Evolutionary conservation across 176 grass and related monocot genomes (phyloP).

Genomic region (Tillandsia fasciculata): DNA sequence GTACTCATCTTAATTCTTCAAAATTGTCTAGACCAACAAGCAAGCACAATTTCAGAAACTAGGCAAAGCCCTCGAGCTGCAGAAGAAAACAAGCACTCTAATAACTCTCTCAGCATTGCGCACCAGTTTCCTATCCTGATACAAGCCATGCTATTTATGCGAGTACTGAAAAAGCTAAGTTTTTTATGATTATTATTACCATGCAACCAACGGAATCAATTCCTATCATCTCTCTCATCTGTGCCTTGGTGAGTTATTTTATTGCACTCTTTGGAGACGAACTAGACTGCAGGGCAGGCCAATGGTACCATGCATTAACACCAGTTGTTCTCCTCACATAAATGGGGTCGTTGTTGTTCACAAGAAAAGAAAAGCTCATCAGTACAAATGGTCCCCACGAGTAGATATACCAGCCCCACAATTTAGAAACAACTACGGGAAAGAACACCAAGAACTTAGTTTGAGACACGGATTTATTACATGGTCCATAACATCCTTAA

Average conservation of each 20-base stretch:
- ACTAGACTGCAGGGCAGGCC: background rate
- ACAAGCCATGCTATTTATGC: background rate
- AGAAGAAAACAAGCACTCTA: background rate
- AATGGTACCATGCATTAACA: background rate
- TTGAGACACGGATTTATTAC: constrained; percentile 3
- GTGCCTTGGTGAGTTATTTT: background rate
- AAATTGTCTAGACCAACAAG: no score
- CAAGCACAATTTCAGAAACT: no score
- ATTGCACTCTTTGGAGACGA: background rate
- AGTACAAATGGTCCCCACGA: constrained; percentile 2
- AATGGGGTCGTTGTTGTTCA: constrained; percentile 1
- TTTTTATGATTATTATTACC: background rate
- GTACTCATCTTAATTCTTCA: no score
- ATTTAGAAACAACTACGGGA: constrained; percentile 2
- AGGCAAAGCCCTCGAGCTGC: background rate
- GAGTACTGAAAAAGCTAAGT: background rate
- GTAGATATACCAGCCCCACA: constrained; percentile 1
- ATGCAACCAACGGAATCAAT: background rate
- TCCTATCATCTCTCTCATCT: background rate
- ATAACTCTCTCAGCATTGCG: background rate
- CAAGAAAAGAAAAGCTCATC: constrained; percentile 3
- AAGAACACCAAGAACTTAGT: background rate
- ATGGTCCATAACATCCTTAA: constrained; percentile 4
- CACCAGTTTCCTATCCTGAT: background rate
- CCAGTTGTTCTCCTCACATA: background rate